Conservation (phyloP, 352 stramenopile species). For the Globisporangium yorkense region DNA sequence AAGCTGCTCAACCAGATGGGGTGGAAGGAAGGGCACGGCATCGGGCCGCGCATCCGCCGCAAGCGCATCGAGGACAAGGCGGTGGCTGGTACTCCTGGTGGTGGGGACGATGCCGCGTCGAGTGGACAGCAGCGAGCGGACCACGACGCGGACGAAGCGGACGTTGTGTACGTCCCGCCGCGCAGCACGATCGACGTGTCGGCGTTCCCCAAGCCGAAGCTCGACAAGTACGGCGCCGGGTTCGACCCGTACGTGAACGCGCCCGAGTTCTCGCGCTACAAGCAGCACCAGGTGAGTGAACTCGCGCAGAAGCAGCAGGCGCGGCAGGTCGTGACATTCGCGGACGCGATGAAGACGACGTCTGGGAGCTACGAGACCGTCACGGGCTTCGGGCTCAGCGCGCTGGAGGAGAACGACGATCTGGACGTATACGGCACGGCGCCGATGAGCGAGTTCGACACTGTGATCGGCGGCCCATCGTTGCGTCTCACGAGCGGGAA, state of each 20-base stretch:
- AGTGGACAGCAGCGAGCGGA: conserved; percentile 1
- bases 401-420: conserved; percentile 82
- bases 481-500: conserved; percentile 11
- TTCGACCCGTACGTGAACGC: conserved; percentile 75
- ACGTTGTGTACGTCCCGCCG: conserved; percentile 48
- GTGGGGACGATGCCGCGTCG: neutral
- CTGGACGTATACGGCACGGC: conserved; percentile 70
- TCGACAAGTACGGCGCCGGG: conserved; percentile 68
- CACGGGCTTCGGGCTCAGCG: conserved; percentile 60
- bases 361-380: conserved; percentile 29
- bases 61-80: conserved; percentile 28
- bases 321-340: conserved; percentile 66
- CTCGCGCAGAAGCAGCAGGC: conserved; percentile 19
- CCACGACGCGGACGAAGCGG: conserved; percentile 22
- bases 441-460: conserved; percentile 68
- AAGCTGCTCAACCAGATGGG: conserved; percentile 84
- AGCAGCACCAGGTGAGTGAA: conserved; percentile 25
- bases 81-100: neutral
- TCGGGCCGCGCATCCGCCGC: conserved; percentile 62
- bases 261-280: conserved; percentile 62
- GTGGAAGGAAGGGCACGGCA: conserved; percentile 89
- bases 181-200: conserved; percentile 49
- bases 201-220: conserved; percentile 60
- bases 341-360: conserved; percentile 47
- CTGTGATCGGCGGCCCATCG: conserved; percentile 29